Evolutionary conservation across 495 filamentous ascomycete genomes (phyloP).

Genomic region (Lindgomyces ingoldianus): DNA sequence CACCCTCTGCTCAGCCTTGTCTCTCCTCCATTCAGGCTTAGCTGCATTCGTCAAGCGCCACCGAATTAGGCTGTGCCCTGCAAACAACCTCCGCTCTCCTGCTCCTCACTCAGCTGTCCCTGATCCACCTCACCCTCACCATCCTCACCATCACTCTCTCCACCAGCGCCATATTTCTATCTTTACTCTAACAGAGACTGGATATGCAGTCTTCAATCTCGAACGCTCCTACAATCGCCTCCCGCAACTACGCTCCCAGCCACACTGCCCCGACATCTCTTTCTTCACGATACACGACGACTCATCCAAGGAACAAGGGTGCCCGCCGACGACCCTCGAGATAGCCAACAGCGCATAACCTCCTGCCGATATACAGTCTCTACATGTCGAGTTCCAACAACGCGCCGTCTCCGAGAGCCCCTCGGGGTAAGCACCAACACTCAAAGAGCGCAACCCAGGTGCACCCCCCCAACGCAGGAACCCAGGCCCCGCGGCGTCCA

Average conservation of each 20-base stretch:
- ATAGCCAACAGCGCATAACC: slow-evolving; percentile 11
- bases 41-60: not conserved
- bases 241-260: not conserved
- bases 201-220: slow-evolving; percentile 32
- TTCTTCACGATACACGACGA: not conserved
- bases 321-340: slow-evolving; percentile 30
- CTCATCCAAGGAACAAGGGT: not conserved
- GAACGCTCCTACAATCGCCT: slow-evolving; percentile 11
- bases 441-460: slow-evolving; percentile 32
- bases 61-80: not conserved
- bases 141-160: slow-evolving; percentile 2
- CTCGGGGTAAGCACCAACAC: slow-evolving; percentile 36
- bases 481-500: slow-evolving; percentile 7
- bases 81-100: not conserved
- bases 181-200: slow-evolving; percentile 2
- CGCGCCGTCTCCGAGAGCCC: slow-evolving; percentile 16
- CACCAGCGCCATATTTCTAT: slow-evolving; percentile 7
- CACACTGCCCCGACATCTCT: slow-evolving; percentile 9
- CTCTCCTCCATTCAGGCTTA: not conserved
- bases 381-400: slow-evolving; percentile 27
- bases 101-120: too few species aligned
- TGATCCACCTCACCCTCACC: not conserved
- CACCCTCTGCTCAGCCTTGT: not conserved
- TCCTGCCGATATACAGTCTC: too few species aligned
- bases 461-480: slow-evolving; percentile 9